Percentiles rank a stretch among this genome's conserved stretches.
These are phyloP conservation scores for Lotus japonicus DNA, from an alignment of 306 rosid genomes.

Conservation along the genomic window DNA sequence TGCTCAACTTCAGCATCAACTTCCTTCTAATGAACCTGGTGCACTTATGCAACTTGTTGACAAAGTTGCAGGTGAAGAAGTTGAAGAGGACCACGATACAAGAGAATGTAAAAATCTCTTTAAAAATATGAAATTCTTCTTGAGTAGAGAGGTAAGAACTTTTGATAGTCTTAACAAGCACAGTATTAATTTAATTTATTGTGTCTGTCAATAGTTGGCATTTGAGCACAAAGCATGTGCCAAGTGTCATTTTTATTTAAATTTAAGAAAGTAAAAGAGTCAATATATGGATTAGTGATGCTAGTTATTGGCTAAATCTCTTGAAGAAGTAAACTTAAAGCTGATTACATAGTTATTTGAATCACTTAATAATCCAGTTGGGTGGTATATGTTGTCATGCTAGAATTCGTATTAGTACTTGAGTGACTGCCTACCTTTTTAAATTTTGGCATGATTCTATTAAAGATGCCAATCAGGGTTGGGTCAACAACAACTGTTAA, in stretches of 20 bases:
- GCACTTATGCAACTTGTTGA: slow-evolving; percentile 78
- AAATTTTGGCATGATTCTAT: not conserved
- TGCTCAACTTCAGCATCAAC: slow-evolving; percentile 95
- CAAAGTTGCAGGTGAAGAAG: slow-evolving; percentile 48
- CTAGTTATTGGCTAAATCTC: not conserved
- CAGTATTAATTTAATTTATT: not conserved
- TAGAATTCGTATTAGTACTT: not conserved
- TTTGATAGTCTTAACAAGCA: not conserved
- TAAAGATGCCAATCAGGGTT: not conserved
- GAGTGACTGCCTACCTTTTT: not conserved
- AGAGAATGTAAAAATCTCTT: slow-evolving; percentile 68
- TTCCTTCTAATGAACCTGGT: slow-evolving; percentile 81
- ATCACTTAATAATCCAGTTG: not conserved
- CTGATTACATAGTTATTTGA: not conserved
- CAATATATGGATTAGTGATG: not conserved
- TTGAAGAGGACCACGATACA: slow-evolving; percentile 77
- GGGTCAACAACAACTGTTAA: not conserved
- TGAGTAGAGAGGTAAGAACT: slow-evolving; percentile 80
- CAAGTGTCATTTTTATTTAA: not conserved
- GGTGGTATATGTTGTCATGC: not conserved
- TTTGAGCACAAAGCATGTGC: not conserved
- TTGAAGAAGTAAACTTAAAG: not conserved
- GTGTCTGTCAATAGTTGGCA: not conserved
- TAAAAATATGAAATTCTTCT: slow-evolving; percentile 67
- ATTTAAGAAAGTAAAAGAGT: not conserved